phyloP scores from a whole-genome alignment of 768 basidiomycete species.

The Lentinula detonsa region DNA sequence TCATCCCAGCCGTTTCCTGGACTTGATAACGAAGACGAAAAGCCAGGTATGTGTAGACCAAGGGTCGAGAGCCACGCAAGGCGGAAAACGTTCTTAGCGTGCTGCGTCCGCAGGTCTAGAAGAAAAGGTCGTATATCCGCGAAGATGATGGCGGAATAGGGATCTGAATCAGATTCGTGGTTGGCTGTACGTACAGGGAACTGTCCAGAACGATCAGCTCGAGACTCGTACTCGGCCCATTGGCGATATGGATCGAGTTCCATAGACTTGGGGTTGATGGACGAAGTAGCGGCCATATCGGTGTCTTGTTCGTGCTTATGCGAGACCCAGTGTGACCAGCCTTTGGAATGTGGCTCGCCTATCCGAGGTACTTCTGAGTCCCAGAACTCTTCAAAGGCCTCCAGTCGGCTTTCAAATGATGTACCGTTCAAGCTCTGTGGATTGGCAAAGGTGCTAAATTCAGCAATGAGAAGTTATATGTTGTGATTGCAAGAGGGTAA shows the following conservation, averaged over 20 bases:
- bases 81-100: constrained; percentile 53
- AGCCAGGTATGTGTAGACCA: constrained; percentile 69
- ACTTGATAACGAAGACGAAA: constrained; percentile 34
- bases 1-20: constrained; percentile 50
- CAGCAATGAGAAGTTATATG: constrained; percentile 4
- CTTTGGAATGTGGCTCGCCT: constrained; percentile 59
- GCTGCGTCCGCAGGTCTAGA: constrained; percentile 35
- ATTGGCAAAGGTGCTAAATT: constrained; percentile 48
- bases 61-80: constrained; percentile 64
- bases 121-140: constrained; percentile 61
- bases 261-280: constrained; percentile 8
- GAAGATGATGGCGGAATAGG: constrained; percentile 69
- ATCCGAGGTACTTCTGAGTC: constrained; percentile 75
- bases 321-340: constrained; percentile 63
- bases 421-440: constrained; percentile 39
- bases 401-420: constrained; percentile 44
- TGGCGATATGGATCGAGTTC: constrained; percentile 58
- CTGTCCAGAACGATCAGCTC: constrained; percentile 33
- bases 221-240: constrained; percentile 59
- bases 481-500: constrained; percentile 3
- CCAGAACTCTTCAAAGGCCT: constrained; percentile 76
- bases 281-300: constrained; percentile 7
- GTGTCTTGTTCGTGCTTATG: constrained; percentile 26
- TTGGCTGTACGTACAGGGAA: constrained; percentile 53
- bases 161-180: constrained; percentile 49